phyloP scores from a whole-genome alignment of 768 basidiomycete genomes.

The Tephrocybe sp. region DNA sequence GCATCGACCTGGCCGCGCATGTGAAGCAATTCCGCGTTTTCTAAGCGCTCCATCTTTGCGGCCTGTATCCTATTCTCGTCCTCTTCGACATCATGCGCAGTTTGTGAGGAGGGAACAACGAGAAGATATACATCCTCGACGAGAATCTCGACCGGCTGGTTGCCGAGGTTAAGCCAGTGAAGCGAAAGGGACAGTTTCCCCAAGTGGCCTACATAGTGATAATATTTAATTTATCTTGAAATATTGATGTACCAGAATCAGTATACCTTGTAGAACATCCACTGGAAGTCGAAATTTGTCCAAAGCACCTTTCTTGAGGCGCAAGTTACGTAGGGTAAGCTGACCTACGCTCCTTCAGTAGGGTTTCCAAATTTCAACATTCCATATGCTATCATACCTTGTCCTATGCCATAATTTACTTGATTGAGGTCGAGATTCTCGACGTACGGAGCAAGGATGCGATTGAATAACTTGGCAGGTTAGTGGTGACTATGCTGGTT shows the following conservation, averaged over 20 bases:
- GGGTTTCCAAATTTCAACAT: not conserved
- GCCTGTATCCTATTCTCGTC: slow-evolving; percentile 82
- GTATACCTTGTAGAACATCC: slow-evolving; percentile 89
- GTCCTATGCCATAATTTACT: slow-evolving; percentile 90
- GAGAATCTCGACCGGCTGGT: slow-evolving; percentile 86
- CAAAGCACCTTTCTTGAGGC: slow-evolving; percentile 88
- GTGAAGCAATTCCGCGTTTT: slow-evolving; percentile 84
- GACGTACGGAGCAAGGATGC: slow-evolving; percentile 92
- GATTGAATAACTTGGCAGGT: slow-evolving; percentile 68
- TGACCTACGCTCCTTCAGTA: slow-evolving; percentile 49
- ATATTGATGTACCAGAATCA: too few species aligned
- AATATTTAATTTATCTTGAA: not conserved
- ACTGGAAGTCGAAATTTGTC: slow-evolving; percentile 96
- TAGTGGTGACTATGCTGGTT: not conserved
- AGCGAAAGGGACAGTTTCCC: slow-evolving; percentile 85
- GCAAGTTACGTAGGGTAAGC: slow-evolving; percentile 75
- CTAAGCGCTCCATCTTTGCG: slow-evolving; percentile 84
- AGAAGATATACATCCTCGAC: slow-evolving; percentile 96
- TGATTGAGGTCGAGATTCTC: slow-evolving; percentile 95
- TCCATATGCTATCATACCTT: slow-evolving; percentile 47
- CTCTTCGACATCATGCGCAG: slow-evolving; percentile 73
- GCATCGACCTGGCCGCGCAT: slow-evolving; percentile 57
- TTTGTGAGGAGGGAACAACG: slow-evolving; percentile 78
- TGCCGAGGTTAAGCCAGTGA: slow-evolving; percentile 87
- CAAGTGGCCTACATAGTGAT: slow-evolving; percentile 60